Base-by-base conservation (phyloP, 2,329 filamentous ascomycete genomes). In the Metarhizium rileyi region DNA sequence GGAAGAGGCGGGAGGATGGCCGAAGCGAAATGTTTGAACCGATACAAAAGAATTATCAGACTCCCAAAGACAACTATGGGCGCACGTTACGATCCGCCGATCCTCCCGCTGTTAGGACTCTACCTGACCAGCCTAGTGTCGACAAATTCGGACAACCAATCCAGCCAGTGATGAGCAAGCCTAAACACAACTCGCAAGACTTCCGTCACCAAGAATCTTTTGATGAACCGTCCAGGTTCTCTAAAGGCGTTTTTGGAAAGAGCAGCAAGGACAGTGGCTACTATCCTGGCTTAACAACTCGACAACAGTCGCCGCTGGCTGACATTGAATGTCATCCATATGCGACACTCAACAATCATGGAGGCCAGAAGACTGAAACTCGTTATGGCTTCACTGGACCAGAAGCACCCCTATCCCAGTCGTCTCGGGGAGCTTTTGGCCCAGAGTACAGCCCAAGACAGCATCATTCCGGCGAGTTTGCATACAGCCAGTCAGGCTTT, bases 361-460 rank as follows among this genome's bases (percentile, higher is more conserved):
- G 30, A n/a, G 20, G 8, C 0, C 3, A 42, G 8, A 14, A 7
- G 20, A 5, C 38, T 20, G 22, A 25, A 42, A 20, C 14, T 18
- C 48, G 25, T 46, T 25, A 40, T 23, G 30, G 18, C 30, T 44
- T 12, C 22, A 28, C 16, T 26, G 36, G 33, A 33, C 41, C 36
- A 47, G 44, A 35, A 35, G 16, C 5, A n/a, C 35, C 6, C 20
- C 23, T 33, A n/a, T 47, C 47, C 16, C 28, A 22, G 18, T 41
- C 40, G 20, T 45, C 41, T 20, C 30, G 45, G 28, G 50, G 50
- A 40, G 50, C 48, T 1, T 52, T 52, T 23, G 44, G 40, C 16
- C 44, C 33, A 4, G 44, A 44, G 8, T 25, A 25, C 22, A 42
- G 38, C 20, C 38, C 38, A 4, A 42, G 12, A 40, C 27, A 42